These are phyloP conservation scores for Eimeria maxima DNA, from an alignment of 169 alveolate species.

Conservation along the genomic window DNA sequence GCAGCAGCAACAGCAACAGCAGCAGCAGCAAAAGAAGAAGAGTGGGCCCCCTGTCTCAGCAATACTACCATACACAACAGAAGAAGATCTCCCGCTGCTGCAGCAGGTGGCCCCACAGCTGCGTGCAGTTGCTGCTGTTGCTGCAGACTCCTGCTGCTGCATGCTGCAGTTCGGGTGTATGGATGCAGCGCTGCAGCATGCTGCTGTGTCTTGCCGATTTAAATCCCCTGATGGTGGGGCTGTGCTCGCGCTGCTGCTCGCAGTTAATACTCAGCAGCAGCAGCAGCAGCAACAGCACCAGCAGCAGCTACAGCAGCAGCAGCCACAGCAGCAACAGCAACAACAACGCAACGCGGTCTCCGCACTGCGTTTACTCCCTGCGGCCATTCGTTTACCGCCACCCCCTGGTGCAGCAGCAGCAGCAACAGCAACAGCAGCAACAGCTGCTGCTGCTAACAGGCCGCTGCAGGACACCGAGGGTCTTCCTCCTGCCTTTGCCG, in stretches of 20 bases:
- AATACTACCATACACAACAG: neutral
- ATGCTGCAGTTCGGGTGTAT: slow-evolving; percentile 25
- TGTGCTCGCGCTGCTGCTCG: slow-evolving; percentile 9
- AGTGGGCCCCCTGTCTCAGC: neutral
- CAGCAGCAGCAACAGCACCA: slow-evolving; percentile 21
- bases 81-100: slow-evolving; percentile 31
- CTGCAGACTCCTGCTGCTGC: neutral
- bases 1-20: slow-evolving; percentile 56
- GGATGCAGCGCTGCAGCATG: slow-evolving; percentile 20
- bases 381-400: neutral
- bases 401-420: neutral
- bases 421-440: neutral
- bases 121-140: neutral
- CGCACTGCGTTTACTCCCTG: neutral
- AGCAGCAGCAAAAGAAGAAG: slow-evolving; percentile 40
- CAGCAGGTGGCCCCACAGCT: slow-evolving; percentile 7
- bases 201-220: neutral
- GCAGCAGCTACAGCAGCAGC: slow-evolving; percentile 13
- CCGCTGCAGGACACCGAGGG: slow-evolving; percentile 7
- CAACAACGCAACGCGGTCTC: neutral
- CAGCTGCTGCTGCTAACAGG: slow-evolving; percentile 6
- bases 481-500: slow-evolving; percentile 27
- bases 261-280: neutral
- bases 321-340: neutral
- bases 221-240: neutral